phyloP scores from a whole-genome alignment of 306 rosid species.

The Inga laurina region DNA sequence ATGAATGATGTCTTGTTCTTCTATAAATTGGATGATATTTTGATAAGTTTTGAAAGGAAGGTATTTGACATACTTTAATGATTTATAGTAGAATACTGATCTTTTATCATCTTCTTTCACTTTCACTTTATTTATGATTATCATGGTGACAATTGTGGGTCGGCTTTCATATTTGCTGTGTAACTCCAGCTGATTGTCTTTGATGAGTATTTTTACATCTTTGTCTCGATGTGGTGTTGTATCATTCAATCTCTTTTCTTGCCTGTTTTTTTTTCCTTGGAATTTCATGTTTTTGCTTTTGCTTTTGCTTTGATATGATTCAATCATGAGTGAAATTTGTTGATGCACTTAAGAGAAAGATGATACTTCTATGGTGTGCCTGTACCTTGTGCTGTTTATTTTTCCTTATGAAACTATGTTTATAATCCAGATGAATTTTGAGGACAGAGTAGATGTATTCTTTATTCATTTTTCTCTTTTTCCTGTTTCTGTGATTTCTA shows the following conservation, averaged over 20 bases:
- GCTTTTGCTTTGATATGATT: neutral
- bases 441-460: neutral
- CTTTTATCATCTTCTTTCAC: neutral
- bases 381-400: neutral
- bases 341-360: neutral
- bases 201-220: neutral
- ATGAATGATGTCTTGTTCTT: neutral
- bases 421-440: neutral
- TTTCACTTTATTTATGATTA: slow-evolving; percentile 4
- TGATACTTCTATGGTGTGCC: neutral
- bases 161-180: neutral
- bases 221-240: neutral
- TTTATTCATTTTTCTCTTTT: neutral
- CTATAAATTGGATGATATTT: neutral
- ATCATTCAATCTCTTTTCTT: slow-evolving; percentile 12
- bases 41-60: neutral
- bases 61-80: neutral
- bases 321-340: neutral
- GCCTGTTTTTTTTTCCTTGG: neutral
- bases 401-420: neutral
- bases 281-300: neutral
- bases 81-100: neutral
- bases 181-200: neutral
- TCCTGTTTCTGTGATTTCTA: neutral
- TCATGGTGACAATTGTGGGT: neutral